phyloP scores from a whole-genome alignment of 1,284 basidiomycete species.

The Ganoderma sinense region DNA sequence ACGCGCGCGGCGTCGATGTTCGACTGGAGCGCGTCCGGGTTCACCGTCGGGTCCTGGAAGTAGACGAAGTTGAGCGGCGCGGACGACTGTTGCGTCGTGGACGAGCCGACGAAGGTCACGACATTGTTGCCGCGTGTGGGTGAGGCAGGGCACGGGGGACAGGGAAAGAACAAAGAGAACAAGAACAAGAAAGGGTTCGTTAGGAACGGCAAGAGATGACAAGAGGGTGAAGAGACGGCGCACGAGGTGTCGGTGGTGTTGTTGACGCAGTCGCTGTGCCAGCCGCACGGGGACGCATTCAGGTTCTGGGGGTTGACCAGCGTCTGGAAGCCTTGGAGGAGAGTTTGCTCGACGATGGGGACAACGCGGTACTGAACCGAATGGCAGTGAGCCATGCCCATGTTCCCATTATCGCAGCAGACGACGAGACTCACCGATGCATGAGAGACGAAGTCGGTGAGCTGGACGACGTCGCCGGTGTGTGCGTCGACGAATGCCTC shows the following conservation, averaged over 20 bases:
- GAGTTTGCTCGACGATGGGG: conserved; percentile 47
- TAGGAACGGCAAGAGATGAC: neutral
- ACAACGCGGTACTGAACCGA: conserved; percentile 49
- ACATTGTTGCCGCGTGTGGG: conserved; percentile 49
- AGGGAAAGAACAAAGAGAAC: too few species aligned
- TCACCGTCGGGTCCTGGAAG: conserved; percentile 40
- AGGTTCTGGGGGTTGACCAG: conserved; percentile 51
- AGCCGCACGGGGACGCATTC: conserved; percentile 54
- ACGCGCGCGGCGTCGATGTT: conserved; percentile 55
- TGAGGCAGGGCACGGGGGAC: too few species aligned
- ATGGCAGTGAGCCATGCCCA: neutral
- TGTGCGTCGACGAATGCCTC: conserved; percentile 71
- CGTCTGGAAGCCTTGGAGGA: conserved; percentile 47
- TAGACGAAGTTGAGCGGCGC: conserved; percentile 48
- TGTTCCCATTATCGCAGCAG: neutral
- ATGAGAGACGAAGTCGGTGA: conserved; percentile 62
- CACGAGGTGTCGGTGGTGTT: conserved; percentile 36
- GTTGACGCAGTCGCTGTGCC: conserved; percentile 50
- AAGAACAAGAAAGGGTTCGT: neutral
- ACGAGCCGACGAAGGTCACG: conserved; percentile 45
- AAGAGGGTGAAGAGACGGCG: neutral
- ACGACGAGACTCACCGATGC: conserved; percentile 45
- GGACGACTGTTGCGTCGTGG: conserved; percentile 41
- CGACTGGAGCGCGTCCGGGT: conserved; percentile 33
- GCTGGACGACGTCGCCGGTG: conserved; percentile 59